Evolutionary conservation across 2,329 filamentous ascomycete species (phyloP).

Genomic region (Fusarium palustre): DNA sequence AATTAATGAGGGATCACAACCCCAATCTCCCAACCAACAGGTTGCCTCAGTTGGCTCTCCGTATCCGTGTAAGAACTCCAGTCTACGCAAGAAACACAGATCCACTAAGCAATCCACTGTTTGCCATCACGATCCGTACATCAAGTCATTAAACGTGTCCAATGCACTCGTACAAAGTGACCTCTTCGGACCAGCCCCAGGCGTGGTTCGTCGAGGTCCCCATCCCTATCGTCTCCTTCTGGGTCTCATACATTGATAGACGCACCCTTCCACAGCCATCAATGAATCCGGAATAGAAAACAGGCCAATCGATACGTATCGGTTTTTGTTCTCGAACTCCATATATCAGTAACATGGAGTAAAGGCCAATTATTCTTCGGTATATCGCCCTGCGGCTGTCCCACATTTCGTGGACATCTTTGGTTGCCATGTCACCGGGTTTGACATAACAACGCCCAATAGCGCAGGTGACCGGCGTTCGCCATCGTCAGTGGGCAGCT

Average conservation of each 20-base stretch:
- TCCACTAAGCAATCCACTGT: constrained; percentile 40
- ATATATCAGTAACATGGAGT: neutral
- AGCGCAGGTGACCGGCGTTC: neutral
- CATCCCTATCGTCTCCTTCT: constrained; percentile 2
- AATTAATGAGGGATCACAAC: constrained; percentile 9
- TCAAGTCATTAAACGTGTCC: constrained; percentile 39
- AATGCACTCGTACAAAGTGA: constrained; percentile 30
- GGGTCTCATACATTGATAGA: neutral
- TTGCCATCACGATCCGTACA: constrained; percentile 30
- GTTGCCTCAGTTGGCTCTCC: constrained; percentile 37
- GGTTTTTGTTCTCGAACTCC: neutral
- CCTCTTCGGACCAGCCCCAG: neutral
- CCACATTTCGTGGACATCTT: constrained; percentile 17
- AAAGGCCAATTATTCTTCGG: constrained; percentile 5
- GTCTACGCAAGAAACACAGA: constrained; percentile 43
- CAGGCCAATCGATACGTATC: neutral
- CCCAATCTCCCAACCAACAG: constrained; percentile 29
- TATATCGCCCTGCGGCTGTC: constrained; percentile 9
- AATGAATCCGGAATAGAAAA: neutral
- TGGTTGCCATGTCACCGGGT: neutral
- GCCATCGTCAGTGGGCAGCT: constrained; percentile 10
- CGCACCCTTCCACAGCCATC: neutral
- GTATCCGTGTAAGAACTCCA: constrained; percentile 34
- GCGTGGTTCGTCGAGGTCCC: neutral
- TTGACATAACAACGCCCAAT: neutral